These are phyloP conservation scores for Kwoniella pini DNA, from an alignment of 768 basidiomycete genomes.

Conservation along the genomic window DNA sequence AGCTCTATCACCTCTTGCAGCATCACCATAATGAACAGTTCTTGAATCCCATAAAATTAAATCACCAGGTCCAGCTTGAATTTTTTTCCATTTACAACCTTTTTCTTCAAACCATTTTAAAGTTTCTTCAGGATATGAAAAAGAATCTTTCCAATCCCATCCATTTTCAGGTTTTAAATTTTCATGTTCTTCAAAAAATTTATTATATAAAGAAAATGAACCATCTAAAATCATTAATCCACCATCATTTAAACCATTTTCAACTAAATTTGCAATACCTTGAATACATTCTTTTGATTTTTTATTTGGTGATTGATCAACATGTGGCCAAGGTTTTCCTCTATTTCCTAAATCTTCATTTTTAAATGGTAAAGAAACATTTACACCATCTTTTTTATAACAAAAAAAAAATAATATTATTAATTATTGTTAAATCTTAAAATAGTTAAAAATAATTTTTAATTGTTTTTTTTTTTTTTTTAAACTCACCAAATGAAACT, in stretches of 20 bases:
- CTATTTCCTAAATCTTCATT: conserved; percentile 35
- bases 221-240: conserved; percentile 56
- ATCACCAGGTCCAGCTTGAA: conserved; percentile 51
- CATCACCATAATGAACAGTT: conserved; percentile 51
- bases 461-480: neutral
- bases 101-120: conserved; percentile 54
- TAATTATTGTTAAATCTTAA: too few species aligned
- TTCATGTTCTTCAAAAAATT: conserved; percentile 50
- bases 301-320: conserved; percentile 46
- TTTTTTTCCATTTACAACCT: conserved; percentile 54
- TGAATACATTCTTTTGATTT: conserved; percentile 37
- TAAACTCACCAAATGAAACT: conserved; percentile 43
- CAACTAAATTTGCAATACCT: conserved; percentile 33
- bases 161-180: conserved; percentile 35
- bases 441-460: too few species aligned
- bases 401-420: neutral
- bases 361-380: conserved; percentile 45
- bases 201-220: conserved; percentile 45
- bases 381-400: conserved; percentile 34
- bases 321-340: conserved; percentile 46
- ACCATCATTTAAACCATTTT: conserved; percentile 55
- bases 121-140: conserved; percentile 23
- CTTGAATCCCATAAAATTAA: conserved; percentile 54
- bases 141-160: conserved; percentile 32
- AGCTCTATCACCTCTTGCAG: conserved; percentile 38